These are phyloP conservation scores for Takashimella koratensis DNA, from an alignment of 1,284 basidiomycete species.

Conservation along the genomic window DNA sequence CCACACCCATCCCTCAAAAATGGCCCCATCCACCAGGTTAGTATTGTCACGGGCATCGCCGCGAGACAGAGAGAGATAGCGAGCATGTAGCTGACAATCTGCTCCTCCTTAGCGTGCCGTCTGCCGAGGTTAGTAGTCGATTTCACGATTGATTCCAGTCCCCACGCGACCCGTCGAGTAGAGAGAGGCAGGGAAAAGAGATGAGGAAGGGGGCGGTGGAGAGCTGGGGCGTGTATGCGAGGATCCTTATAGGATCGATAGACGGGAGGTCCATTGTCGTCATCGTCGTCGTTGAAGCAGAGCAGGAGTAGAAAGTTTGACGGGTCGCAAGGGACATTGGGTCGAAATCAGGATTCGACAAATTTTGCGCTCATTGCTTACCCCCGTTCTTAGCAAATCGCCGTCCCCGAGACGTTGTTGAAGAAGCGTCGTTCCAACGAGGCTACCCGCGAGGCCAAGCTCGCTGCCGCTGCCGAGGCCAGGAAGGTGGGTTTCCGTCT, in stretches of 20 bases:
- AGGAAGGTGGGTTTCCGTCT: conserved; percentile 73
- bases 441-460: conserved; percentile 94
- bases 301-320: too few species aligned
- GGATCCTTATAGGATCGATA: too few species aligned
- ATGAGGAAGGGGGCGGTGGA: too few species aligned
- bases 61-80: not conserved
- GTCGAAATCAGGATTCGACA: too few species aligned
- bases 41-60: conserved; percentile 11
- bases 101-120: conserved; percentile 27
- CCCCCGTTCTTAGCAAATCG: conserved; percentile 52
- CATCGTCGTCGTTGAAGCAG: too few species aligned
- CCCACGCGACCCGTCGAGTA: not conserved
- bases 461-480: conserved; percentile 76
- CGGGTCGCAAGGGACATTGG: too few species aligned
- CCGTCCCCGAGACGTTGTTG: conserved; percentile 97
- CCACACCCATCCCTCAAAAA: conserved; percentile 18
- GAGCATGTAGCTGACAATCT: too few species aligned
- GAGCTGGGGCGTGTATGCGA: too few species aligned
- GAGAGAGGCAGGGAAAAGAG: conserved; percentile 1
- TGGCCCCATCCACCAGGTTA: conserved; percentile 45
- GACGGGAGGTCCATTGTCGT: too few species aligned
- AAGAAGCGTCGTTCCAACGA: conserved; percentile 99
- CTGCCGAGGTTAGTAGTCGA: conserved; percentile 39
- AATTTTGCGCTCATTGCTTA: too few species aligned
- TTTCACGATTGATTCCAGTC: not conserved